These are phyloP conservation scores for Cymbomonas tetramitiformis DNA, from an alignment of 139 green algal genomes.

Conservation along the genomic window DNA sequence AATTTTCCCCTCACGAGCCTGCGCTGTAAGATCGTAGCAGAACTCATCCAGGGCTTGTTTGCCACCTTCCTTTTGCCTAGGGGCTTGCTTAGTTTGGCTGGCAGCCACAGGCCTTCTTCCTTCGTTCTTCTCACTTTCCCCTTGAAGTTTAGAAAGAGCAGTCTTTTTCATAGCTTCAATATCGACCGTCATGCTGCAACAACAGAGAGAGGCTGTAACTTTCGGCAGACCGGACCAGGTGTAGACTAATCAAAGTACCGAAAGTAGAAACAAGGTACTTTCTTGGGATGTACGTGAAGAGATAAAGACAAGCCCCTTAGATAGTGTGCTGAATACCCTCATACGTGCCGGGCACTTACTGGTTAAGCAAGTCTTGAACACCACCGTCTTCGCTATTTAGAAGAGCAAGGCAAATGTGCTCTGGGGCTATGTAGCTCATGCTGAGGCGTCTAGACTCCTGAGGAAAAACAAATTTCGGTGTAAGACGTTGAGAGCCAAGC, in stretches of 20 bases:
- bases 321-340: background rate
- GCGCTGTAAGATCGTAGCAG: constrained; percentile 68
- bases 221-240: background rate
- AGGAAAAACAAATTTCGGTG: too few relatives aligned
- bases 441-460: constrained; percentile 57
- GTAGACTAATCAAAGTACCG: too few relatives aligned
- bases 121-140: background rate
- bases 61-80: constrained; percentile 23
- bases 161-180: background rate
- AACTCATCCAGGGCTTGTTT: constrained; percentile 61
- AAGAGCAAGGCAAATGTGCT: constrained; percentile 65
- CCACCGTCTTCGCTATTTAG: background rate
- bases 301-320: background rate
- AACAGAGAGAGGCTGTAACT: background rate
- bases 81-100: background rate
- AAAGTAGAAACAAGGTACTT: too few relatives aligned
- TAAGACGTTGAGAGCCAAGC: too few relatives aligned
- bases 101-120: background rate
- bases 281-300: too few relatives aligned
- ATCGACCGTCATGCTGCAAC: background rate
- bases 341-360: background rate
- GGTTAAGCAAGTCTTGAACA: background rate
- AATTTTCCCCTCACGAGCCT: constrained; percentile 48
- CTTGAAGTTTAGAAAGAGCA: background rate
- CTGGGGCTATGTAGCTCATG: constrained; percentile 72